Evolutionary conservation across 2,329 filamentous ascomycete genomes (phyloP).

Genomic region (Beauveria bassiana): DNA sequence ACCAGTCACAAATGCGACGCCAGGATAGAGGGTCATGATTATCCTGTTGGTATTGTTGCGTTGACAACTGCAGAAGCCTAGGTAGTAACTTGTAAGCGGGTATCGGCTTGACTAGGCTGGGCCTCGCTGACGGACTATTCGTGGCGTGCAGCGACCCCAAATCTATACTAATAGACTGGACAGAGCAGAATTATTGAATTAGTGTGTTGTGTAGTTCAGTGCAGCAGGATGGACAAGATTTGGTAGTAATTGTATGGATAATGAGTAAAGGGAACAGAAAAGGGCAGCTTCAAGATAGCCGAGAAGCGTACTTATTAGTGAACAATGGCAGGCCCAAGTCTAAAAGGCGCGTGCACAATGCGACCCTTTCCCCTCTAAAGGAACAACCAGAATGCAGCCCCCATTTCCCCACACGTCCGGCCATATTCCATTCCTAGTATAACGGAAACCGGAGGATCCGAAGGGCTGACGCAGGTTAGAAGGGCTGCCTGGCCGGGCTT

Average conservation of each 20-base stretch:
- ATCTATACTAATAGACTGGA: too few relatives aligned
- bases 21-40: constrained; percentile 20
- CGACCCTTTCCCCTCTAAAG: neutral
- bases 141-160: neutral
- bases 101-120: neutral
- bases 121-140: neutral
- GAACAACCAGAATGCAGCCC: neutral
- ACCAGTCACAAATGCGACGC: constrained; percentile 25
- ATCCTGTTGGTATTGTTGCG: neutral
- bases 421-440: neutral
- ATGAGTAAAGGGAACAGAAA: too few relatives aligned
- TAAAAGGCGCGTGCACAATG: neutral
- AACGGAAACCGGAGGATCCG: neutral
- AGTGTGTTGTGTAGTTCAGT: too few relatives aligned
- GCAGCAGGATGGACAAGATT: too few relatives aligned
- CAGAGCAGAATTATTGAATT: too few relatives aligned
- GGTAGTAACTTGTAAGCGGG: neutral
- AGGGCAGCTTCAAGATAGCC: too few relatives aligned
- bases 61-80: neutral
- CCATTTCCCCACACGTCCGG: neutral
- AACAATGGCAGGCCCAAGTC: neutral
- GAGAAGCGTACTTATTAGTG: too few relatives aligned
- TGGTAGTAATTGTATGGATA: too few relatives aligned
- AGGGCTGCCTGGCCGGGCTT: too few relatives aligned
- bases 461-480: too few relatives aligned